These are phyloP conservation scores for Tuber umbilicatum DNA, from an alignment of 495 filamentous ascomycete species.

Conservation along the genomic window DNA sequence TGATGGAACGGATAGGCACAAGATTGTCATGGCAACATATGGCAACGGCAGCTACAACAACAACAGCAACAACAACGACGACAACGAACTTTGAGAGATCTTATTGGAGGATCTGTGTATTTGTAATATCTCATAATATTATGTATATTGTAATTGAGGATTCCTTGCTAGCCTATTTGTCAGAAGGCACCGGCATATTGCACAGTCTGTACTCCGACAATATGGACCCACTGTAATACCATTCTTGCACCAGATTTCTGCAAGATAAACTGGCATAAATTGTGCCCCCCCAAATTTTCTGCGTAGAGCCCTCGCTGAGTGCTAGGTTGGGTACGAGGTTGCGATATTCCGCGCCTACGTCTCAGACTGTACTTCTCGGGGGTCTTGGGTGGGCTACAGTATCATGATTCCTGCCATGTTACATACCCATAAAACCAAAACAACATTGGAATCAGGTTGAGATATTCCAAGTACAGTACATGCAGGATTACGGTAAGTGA, in stretches of 20 bases:
- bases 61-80: neutral
- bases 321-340: neutral
- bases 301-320: neutral
- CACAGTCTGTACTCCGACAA: neutral
- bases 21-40: neutral
- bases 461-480: neutral
- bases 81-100: neutral
- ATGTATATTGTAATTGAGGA: neutral
- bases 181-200: neutral
- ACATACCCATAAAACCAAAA: too few relatives aligned
- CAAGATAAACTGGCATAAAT: neutral
- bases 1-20: neutral
- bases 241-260: neutral
- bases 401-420: too few relatives aligned
- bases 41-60: neutral
- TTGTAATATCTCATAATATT: neutral
- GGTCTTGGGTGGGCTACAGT: neutral
- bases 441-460: neutral
- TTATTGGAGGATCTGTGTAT: neutral
- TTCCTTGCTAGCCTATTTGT: neutral
- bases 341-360: neutral
- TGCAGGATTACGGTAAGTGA: neutral
- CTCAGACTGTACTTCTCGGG: neutral
- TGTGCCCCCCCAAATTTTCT: neutral
- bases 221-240: neutral